Evolutionary conservation across 169 alveolate species (phyloP).

Genomic region (Plasmodium gallinaceum): DNA sequence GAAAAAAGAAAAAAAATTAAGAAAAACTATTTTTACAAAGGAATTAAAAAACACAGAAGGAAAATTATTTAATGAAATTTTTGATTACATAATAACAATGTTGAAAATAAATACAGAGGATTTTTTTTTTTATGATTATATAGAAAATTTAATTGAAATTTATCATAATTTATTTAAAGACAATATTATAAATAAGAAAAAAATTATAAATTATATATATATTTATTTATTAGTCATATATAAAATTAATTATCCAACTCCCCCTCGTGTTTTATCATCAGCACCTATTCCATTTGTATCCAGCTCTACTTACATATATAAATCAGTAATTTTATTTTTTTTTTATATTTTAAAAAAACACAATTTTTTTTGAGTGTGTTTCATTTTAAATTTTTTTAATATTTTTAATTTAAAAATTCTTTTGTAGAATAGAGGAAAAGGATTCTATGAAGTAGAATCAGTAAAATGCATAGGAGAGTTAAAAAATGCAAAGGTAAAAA

Average conservation of each 20-base stretch:
- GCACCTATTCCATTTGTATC: constrained; percentile 15
- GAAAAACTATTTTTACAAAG: constrained; percentile 23
- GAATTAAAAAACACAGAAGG: constrained; percentile 43
- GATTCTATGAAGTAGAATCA: constrained; percentile 32
- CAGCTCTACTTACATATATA: constrained; percentile 50
- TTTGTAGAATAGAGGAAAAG: constrained; percentile 29
- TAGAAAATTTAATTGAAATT: constrained; percentile 48
- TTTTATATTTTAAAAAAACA: not conserved
- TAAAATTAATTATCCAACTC: constrained; percentile 61
- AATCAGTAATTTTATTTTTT: constrained; percentile 39
- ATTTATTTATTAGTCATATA: constrained; percentile 23
- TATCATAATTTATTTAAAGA: constrained; percentile 67
- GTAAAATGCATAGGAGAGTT: constrained; percentile 56
- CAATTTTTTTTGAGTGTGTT: not conserved
- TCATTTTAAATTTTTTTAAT: not conserved
- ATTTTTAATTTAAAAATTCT: no score
- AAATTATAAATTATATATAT: constrained; percentile 31
- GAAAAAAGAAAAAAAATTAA: constrained; percentile 18
- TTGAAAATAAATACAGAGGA: constrained; percentile 21
- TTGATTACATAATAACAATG: constrained; percentile 32
- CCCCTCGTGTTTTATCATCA: constrained; percentile 67
- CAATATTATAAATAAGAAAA: constrained; percentile 43
- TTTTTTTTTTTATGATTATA: constrained; percentile 69
- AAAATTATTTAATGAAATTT: constrained; percentile 48
- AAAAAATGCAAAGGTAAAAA: constrained; percentile 32